phyloP scores from a whole-genome alignment of 371 early-diverging fungal species.

The Mortierella sp. region DNA sequence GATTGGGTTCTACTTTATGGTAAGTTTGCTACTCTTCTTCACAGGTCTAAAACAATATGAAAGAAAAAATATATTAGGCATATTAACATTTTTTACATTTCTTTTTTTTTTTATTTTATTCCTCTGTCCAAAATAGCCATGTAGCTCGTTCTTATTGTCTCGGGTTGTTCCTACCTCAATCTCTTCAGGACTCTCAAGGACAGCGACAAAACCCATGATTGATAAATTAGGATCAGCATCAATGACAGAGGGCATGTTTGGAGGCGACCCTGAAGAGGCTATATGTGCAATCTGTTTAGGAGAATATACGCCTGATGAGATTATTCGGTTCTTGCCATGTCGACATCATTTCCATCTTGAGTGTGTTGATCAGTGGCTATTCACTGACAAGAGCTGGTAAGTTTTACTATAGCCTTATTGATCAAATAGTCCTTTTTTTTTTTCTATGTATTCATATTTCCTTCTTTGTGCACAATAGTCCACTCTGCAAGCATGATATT shows the following conservation, averaged over 20 bases:
- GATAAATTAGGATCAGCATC: constrained; percentile 36
- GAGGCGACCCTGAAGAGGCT: constrained; percentile 48
- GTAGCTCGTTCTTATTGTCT: constrained; percentile 26
- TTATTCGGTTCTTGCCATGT: constrained; percentile 78
- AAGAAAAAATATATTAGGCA: too few relatives aligned
- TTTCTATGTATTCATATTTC: neutral
- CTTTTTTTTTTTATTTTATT: neutral
- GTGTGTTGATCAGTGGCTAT: constrained; percentile 84
- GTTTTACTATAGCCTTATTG: too few relatives aligned
- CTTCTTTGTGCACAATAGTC: constrained; percentile 10
- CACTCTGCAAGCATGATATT: constrained; percentile 55
- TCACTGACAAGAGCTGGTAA: constrained; percentile 55
- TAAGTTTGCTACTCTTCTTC: too few relatives aligned
- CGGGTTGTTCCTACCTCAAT: constrained; percentile 22
- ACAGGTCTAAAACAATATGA: too few relatives aligned
- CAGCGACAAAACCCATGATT: constrained; percentile 54
- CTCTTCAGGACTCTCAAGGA: constrained; percentile 35
- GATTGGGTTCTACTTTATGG: constrained; percentile 47
- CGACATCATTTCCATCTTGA: constrained; percentile 85
- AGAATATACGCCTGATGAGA: constrained; percentile 71
- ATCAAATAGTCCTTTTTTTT: neutral
- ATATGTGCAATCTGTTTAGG: constrained; percentile 74
- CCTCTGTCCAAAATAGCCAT: constrained; percentile 25
- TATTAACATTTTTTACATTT: too few relatives aligned
- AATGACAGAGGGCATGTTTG: constrained; percentile 54